Evolutionary conservation across 257 asterid genomes (phyloP), one percentile per base, ranked within the genome.

Genomic region (Prunella vulgaris): DNA sequence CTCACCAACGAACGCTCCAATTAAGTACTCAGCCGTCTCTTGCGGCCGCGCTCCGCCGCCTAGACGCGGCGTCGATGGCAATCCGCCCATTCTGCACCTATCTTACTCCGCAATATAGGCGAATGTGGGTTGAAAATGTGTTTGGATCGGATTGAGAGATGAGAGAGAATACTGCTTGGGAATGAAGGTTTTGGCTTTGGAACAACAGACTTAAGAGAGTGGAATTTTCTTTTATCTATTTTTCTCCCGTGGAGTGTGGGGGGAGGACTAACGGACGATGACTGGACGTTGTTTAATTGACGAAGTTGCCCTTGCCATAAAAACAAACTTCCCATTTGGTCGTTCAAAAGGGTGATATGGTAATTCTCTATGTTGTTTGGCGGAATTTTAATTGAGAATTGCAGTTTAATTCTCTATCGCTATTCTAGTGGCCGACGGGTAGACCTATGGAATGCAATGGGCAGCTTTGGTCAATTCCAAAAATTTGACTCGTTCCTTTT

Each of bases 51-150:
- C 78, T 54, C 71, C 90, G 68, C 82, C 86, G 27, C 78, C 75
- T 59, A 81, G 73, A 32, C 86, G 86, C 82, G 95, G 89, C 79
- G 95, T 79, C 75, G 98, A 92, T 62, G 96, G 86, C 68, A 83
- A 85, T 71, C 85, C 97, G 42, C 98, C 98, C 98, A 92, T 92
- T 74, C 68, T 38, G 22, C 10, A 7, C 54, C 63, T 21, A 56
- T 37, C 77, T 12, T 56, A 73, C 76, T 44, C 61, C 46, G 25
- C 35, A 63, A 57, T 53, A 65, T 20, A 21, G 25, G 32, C 24
- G 59, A 28, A 38, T 27, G 38, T 14, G 79, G 30, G 51, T 37
- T 9, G 35, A 30, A 60, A 68, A 73, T 76, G 77, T 12, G 72
- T 28, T 24, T 35, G 75, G 78, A 74, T 73, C 70, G 30, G 57